These are phyloP conservation scores for Backusella parvicylindrica DNA, from an alignment of 192 early-diverging fungal genomes.

Conservation along the genomic window DNA sequence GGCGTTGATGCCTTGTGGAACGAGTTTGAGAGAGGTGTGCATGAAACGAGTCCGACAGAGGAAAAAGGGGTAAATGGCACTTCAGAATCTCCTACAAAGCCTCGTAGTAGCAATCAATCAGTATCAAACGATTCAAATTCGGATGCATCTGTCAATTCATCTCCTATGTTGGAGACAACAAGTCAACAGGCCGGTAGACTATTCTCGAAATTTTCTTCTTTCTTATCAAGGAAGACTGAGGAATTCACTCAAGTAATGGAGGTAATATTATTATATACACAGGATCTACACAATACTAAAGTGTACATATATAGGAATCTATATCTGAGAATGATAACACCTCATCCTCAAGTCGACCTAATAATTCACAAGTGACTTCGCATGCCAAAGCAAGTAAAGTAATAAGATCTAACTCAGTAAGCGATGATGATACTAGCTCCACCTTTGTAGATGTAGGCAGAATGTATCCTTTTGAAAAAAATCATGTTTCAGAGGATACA, in stretches of 20 bases:
- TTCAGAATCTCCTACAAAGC: neutral
- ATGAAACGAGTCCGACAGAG: neutral
- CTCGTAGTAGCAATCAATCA: neutral
- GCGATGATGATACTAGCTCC: conserved; percentile 15
- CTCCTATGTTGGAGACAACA: conserved; percentile 21
- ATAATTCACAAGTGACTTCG: neutral
- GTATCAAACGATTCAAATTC: conserved; percentile 7
- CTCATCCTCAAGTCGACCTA: neutral
- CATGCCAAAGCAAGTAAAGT: neutral
- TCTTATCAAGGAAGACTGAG: conserved; percentile 42
- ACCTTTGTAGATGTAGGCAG: conserved; percentile 27
- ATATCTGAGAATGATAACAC: neutral
- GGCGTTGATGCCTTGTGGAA: conserved; percentile 34
- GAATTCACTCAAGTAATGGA: conserved; percentile 42
- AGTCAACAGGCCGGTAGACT: conserved; percentile 45
- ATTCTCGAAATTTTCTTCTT: conserved; percentile 45
- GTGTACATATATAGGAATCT: conserved; percentile 1
- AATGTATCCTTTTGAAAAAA: conserved; percentile 20
- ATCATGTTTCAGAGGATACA: neutral
- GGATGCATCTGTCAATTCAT: neutral
- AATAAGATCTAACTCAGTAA: neutral
- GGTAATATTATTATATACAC: conserved; percentile 18
- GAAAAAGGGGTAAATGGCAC: neutral
- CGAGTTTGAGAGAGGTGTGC: conserved; percentile 5
- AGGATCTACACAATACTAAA: neutral